phyloP scores from a whole-genome alignment of 352 stramenopile species.

The Stephanocyclus meneghinianus region DNA sequence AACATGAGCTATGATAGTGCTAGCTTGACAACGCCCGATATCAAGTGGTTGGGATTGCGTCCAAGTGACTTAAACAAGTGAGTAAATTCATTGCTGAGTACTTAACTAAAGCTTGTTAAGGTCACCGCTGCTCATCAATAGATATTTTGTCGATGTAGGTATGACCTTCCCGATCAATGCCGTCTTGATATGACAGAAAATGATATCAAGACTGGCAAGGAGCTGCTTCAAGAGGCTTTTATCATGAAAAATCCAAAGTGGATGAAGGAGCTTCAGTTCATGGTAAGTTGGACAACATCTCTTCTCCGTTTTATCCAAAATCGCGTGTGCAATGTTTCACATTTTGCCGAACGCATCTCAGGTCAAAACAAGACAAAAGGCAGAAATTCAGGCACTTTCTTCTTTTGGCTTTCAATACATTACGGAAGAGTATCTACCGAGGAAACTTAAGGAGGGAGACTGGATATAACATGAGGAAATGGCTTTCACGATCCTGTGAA shows the following conservation, averaged over 20 bases:
- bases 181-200: constrained; percentile 87
- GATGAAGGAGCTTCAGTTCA: constrained; percentile 87
- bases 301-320: not conserved
- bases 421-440: constrained; percentile 85
- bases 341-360: constrained; percentile 8
- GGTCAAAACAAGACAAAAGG: constrained; percentile 87
- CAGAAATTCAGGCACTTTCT: constrained; percentile 88
- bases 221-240: constrained; percentile 87
- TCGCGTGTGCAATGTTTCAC: not conserved
- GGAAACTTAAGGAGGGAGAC: constrained; percentile 26
- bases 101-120: not conserved
- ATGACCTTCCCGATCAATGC: constrained; percentile 84
- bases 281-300: constrained; percentile 67
- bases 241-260: constrained; percentile 87
- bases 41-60: constrained; percentile 87
- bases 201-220: constrained; percentile 89
- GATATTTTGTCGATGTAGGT: constrained; percentile 24
- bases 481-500: too few relatives aligned
- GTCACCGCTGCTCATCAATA: not conserved
- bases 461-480: constrained; percentile 20
- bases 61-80: constrained; percentile 87
- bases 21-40: constrained; percentile 87
- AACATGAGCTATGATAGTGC: constrained; percentile 87
- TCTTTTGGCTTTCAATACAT: constrained; percentile 90
- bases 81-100: not conserved